Evolutionary conservation across 257 asterid species (phyloP), one percentile per base, ranked within the genome.

Genomic region (Paulownia fortunei): DNA sequence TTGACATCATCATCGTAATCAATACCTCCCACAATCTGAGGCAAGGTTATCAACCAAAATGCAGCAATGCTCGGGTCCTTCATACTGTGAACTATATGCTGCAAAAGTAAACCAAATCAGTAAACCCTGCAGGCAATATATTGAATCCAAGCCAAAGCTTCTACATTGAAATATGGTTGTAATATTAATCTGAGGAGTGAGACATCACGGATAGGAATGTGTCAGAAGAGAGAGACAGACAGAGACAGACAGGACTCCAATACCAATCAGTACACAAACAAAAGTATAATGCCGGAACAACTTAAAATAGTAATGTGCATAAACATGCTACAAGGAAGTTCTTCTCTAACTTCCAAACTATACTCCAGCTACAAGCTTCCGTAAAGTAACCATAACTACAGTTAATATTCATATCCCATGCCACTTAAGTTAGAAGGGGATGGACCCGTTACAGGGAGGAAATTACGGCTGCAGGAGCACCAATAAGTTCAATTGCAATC

Each of bases 11-110:
- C 98, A 62, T 95, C 98, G 80, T 83, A 95, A 51, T 93, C 90
- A 81, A 93, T 71, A 70, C 97, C 98, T 77, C 97, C 99, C 80
- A 89, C 83, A 76, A 95, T 86, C 89, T 95, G 98, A 78, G 99
- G 99, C 58, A 95, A 79, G 59, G 97, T 91, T 79, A 95, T 87
- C 89, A 95, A 77, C 99, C 99, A 95, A 88, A 95, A 95, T 73
- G 96, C 97, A 73, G 96, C 99, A 69, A 95, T 93, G 87, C 98
- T 91, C 36, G 99, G 98, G 82, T 95, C 97, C 85, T 91, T 95
- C 97, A 95, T 93, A 76, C 97, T 92, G 69, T 93, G 93, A 81
- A 89, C 81, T 77, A 95, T 87, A 84, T 95, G 97, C 99, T 95
- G 96, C 87, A 89, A 80, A 65, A 67, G 83, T 59, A 55, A 65